Base-by-base conservation (phyloP, 2,329 filamentous ascomycete species). In the Mycocentrospora acerina region DNA sequence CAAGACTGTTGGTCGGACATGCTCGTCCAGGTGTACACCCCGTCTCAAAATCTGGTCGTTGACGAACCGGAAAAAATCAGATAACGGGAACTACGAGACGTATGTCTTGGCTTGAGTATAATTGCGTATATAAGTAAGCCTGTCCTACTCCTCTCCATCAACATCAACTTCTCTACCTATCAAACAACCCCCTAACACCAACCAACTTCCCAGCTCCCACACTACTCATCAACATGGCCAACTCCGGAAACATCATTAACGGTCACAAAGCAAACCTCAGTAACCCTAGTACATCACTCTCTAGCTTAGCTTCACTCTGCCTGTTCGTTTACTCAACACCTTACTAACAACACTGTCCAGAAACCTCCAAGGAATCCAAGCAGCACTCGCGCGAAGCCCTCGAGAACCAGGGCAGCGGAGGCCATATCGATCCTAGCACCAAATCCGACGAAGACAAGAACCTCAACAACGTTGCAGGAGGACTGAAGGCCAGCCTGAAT, bases 251-350 rank as follows among this genome's bases (percentile, higher is more conserved):
- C 46, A 55, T 79, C 47, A 72, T 75, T 48, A 76, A 74, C 42
- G 78, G 78, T 62, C 78, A 81, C 72, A 81, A 82, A 71, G 78
- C 77, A 41, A 77, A 72, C 58, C 53, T 80, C 44, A 74, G 73
- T 60, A 80, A 80, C 68, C 75, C 77, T 49, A 77, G 65, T 67
- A 44, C 19, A 51, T 46, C 13, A 15, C 15, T 5, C 28, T n/a
- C n/a, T n/a, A n/a, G n/a, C n/a, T n/a, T n/a, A 22, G 5, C 19
- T 22, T 26, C n/a, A 3, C 12, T 28, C 7, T 18, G 2, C 7
- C 4, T 19, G 5, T n/a, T n/a, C n/a, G n/a, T n/a, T n/a, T 22
- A 22, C 9, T 22, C 19, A 22, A 22, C 5, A 22, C 19, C 7
- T 4, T 8, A 11, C 3, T 24, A 7, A n/a, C 10, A 30, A 24